Conservation (phyloP, 805 yeast genomes). For the Cyberlindnera misumaiensis region DNA sequence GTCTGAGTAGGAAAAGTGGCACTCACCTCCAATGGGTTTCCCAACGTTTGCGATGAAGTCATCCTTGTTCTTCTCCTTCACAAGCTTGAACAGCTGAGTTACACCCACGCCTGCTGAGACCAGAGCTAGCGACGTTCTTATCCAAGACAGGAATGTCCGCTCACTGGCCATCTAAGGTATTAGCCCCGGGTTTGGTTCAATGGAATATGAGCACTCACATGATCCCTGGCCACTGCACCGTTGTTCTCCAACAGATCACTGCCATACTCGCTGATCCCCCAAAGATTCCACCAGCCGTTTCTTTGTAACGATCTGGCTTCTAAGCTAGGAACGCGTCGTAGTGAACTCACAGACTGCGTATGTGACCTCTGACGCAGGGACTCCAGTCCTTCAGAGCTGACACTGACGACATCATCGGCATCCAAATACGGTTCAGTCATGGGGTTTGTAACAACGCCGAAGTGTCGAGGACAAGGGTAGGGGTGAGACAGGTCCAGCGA, state of each 20-base stretch:
- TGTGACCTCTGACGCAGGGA: too few relatives aligned
- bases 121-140: constrained; percentile 52
- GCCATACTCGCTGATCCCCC: constrained; percentile 25
- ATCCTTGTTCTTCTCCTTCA: constrained; percentile 1
- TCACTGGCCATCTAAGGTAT: constrained; percentile 46
- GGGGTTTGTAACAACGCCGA: too few relatives aligned
- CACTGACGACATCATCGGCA: too few relatives aligned
- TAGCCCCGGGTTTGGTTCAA: background rate
- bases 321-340: background rate
- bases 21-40: constrained; percentile 33
- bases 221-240: constrained; percentile 57
- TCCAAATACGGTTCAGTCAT: too few relatives aligned
- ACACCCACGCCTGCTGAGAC: constrained; percentile 54
- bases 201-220: constrained; percentile 20
- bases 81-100: constrained; percentile 48
- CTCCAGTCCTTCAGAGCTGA: too few relatives aligned
- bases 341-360: too few relatives aligned
- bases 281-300: constrained; percentile 6
- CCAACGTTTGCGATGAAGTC: constrained; percentile 22
- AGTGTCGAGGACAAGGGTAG: too few relatives aligned
- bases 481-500: too few relatives aligned
- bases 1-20: too few relatives aligned
- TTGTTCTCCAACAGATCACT: constrained; percentile 40
- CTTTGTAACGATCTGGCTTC: background rate
- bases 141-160: constrained; percentile 59